Evolutionary conservation across 1,284 basidiomycete genomes (phyloP).

Genomic region (Phellinidium pouzarii): DNA sequence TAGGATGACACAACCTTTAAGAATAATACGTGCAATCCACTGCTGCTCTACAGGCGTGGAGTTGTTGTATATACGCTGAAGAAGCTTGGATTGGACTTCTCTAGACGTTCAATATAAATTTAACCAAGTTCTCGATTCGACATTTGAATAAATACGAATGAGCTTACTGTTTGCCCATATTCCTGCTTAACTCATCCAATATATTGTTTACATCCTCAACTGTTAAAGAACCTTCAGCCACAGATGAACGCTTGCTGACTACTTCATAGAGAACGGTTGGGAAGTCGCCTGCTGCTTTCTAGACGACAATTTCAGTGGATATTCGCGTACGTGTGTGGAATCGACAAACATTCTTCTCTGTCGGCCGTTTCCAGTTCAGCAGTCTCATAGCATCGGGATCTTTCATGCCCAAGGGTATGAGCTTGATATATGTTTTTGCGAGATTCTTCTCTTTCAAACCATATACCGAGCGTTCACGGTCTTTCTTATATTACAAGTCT

Average conservation of each 20-base stretch:
- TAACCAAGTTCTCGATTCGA: background rate
- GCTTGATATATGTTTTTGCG: constrained; percentile 83
- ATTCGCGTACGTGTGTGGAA: background rate
- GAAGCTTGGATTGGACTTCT: constrained; percentile 63
- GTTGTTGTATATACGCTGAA: constrained; percentile 72
- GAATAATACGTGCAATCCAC: constrained; percentile 89
- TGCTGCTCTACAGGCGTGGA: constrained; percentile 78
- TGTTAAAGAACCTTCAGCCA: constrained; percentile 67
- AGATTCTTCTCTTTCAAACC: constrained; percentile 88
- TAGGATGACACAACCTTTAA: constrained; percentile 60
- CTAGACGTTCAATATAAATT: constrained; percentile 34
- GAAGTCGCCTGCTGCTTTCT: constrained; percentile 79
- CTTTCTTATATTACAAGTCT: constrained; percentile 56
- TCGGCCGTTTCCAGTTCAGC: constrained; percentile 87
- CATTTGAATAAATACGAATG: background rate
- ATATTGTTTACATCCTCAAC: constrained; percentile 76
- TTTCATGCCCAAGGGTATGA: constrained; percentile 74
- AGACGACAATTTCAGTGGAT: background rate
- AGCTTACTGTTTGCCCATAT: constrained; percentile 60
- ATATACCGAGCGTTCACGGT: constrained; percentile 84
- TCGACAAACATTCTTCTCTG: constrained; percentile 50
- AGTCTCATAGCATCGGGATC: constrained; percentile 76
- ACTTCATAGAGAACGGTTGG: constrained; percentile 80
- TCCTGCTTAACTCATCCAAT: constrained; percentile 69
- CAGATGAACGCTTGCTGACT: constrained; percentile 76